phyloP scores from a whole-genome alignment of 176 grass and related monocot species.

The Oryza meyeriana region DNA sequence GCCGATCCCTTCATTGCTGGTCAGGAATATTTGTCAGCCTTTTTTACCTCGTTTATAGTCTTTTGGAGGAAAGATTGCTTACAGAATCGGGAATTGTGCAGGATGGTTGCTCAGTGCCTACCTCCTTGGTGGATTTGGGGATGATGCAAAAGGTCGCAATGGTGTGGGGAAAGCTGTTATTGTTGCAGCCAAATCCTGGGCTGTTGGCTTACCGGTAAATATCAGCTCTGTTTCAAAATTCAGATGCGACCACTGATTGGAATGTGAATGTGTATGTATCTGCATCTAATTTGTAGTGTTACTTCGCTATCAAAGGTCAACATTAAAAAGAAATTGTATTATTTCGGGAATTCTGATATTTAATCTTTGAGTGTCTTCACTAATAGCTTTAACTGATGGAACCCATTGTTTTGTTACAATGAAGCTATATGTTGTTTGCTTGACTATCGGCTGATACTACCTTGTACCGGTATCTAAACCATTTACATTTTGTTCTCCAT shows the following conservation, averaged over 20 bases:
- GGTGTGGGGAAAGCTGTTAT: slow-evolving; percentile 55
- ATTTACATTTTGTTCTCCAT: not conserved
- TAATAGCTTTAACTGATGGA: not conserved
- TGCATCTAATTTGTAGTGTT: not conserved
- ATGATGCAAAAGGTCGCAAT: slow-evolving; percentile 82
- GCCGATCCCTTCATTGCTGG: slow-evolving; percentile 90
- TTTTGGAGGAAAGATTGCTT: not conserved
- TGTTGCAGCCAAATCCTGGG: slow-evolving; percentile 71
- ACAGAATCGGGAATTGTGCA: slow-evolving; percentile 23
- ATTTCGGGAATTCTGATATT: not conserved
- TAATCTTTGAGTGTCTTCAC: not conserved
- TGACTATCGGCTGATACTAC: not conserved
- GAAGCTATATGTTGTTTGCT: not conserved
- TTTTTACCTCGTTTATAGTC: not conserved
- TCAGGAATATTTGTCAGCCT: slow-evolving; percentile 23
- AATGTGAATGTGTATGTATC: not conserved
- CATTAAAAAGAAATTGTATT: not conserved
- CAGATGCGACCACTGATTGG: not conserved
- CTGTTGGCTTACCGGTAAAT: slow-evolving; percentile 78
- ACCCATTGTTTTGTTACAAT: not conserved
- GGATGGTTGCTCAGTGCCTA: slow-evolving; percentile 89
- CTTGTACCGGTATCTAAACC: not conserved
- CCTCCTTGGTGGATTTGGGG: slow-evolving; percentile 77
- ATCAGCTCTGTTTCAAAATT: not conserved
- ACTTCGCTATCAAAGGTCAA: not conserved